phyloP scores from a whole-genome alignment of 2,329 filamentous ascomycete genomes.

The Pyrenophora graminea region DNA sequence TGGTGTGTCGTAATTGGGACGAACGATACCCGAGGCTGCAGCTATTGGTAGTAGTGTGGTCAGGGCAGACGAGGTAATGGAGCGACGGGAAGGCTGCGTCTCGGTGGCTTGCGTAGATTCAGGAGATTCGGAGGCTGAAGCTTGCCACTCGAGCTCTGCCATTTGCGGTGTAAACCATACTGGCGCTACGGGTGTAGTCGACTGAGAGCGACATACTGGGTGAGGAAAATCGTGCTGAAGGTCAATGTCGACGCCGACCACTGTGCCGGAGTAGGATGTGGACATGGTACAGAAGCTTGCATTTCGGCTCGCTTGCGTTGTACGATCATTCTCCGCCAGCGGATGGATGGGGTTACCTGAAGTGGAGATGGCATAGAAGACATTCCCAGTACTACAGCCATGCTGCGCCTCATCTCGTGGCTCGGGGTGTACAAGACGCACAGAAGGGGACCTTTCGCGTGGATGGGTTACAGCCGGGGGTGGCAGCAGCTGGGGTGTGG shows the following conservation, averaged over 20 bases:
- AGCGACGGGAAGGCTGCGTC: slow-evolving; percentile 14
- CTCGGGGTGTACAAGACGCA: slow-evolving; percentile 23
- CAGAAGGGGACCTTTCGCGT: slow-evolving; percentile 21
- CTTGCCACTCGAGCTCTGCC: slow-evolving; percentile 25
- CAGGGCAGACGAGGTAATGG: slow-evolving; percentile 44
- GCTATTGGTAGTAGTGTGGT: slow-evolving; percentile 45
- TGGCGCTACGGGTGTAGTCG: slow-evolving; percentile 27
- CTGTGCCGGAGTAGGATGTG: slow-evolving; percentile 41
- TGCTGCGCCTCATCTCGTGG: slow-evolving; percentile 27
- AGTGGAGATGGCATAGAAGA: slow-evolving; percentile 29
- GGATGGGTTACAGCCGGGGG: slow-evolving; percentile 16
- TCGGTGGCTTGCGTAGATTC: slow-evolving; percentile 3
- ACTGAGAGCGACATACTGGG: slow-evolving; percentile 22
- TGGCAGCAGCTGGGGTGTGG: slow-evolving; percentile 15
- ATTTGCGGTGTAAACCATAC: slow-evolving; percentile 34
- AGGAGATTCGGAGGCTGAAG: slow-evolving; percentile 14
- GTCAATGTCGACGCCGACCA: slow-evolving; percentile 44
- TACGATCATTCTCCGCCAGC: slow-evolving; percentile 19
- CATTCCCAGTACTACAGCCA: slow-evolving; percentile 24
- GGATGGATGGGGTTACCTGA: slow-evolving; percentile 23
- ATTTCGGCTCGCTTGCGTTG: slow-evolving; percentile 28
- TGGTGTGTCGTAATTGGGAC: slow-evolving; percentile 31
- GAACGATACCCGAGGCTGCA: slow-evolving; percentile 43
- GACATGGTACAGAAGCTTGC: slow-evolving; percentile 42
- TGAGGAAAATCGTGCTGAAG: slow-evolving; percentile 28